These are phyloP conservation scores for Pseudonitzschia multiseries DNA, from an alignment of 108 stramenopile species.

Conservation along the genomic window DNA sequence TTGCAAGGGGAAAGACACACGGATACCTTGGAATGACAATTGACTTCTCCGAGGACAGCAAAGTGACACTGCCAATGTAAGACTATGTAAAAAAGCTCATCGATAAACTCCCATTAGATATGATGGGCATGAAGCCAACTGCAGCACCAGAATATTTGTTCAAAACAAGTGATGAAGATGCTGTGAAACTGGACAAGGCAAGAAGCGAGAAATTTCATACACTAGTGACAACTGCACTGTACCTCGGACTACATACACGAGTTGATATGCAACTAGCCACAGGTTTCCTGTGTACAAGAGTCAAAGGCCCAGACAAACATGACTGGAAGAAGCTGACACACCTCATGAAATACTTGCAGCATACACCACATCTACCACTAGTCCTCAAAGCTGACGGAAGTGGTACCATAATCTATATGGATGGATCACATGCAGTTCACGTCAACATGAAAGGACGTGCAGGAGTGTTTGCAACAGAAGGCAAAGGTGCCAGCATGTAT, in stretches of 20 bases:
- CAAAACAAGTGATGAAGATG: conserved; percentile 14
- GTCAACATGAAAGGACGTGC: conserved; percentile 37
- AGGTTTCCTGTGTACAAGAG: too few relatives aligned
- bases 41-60: conserved; percentile 28
- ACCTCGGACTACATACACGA: conserved; percentile 32
- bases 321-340: too few relatives aligned
- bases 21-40: too few relatives aligned
- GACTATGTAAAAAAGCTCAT: conserved; percentile 29
- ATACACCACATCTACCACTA: conserved; percentile 23
- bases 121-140: not conserved
- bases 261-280: conserved; percentile 44
- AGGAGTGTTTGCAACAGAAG: conserved; percentile 28
- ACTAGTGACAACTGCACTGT: conserved; percentile 37
- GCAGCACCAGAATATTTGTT: conserved; percentile 38
- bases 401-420: too few relatives aligned
- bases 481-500: conserved; percentile 19
- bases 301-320: too few relatives aligned
- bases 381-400: conserved; percentile 19
- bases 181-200: not conserved
- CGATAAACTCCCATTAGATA: conserved; percentile 27
- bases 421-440: conserved; percentile 34
- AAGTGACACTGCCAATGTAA: conserved; percentile 32
- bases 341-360: conserved; percentile 38
- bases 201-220: conserved; percentile 27
- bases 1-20: too few relatives aligned